phyloP scores from a whole-genome alignment of 768 basidiomycete species.

The Fistulinella prunicolor region DNA sequence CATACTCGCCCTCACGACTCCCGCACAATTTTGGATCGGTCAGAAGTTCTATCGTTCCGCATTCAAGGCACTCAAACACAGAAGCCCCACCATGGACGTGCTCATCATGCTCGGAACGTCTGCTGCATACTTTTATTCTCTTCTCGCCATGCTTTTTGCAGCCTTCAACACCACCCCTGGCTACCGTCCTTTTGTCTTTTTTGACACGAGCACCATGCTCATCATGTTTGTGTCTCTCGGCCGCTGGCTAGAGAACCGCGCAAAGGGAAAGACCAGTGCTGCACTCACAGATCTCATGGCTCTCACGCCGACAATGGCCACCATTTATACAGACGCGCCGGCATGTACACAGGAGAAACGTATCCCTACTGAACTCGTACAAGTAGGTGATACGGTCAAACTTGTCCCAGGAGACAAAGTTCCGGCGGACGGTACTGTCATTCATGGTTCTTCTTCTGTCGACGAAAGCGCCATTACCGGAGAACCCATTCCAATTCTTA shows the following conservation, averaged over 20 bases:
- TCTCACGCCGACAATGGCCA: conserved; percentile 92
- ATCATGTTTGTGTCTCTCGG: conserved; percentile 97
- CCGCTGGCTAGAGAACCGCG: conserved; percentile 92
- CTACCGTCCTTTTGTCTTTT: conserved; percentile 86
- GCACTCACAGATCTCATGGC: conserved; percentile 96
- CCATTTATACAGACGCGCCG: conserved; percentile 86
- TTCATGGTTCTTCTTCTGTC: conserved; percentile 80
- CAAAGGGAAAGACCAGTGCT: conserved; percentile 95
- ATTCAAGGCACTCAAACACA: conserved; percentile 87
- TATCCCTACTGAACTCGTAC: conserved; percentile 91
- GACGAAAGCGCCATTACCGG: conserved; percentile 98
- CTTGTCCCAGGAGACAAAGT: conserved; percentile 96
- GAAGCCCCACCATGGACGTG: conserved; percentile 95
- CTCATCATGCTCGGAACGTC: conserved; percentile 94
- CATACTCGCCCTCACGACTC: conserved; percentile 74
- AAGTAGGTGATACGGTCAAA: conserved; percentile 91
- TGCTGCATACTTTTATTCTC: conserved; percentile 89
- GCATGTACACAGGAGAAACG: conserved; percentile 81
- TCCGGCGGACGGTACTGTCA: conserved; percentile 90
- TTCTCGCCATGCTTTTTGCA: conserved; percentile 65
- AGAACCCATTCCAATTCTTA: conserved; percentile 85
- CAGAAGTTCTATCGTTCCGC: conserved; percentile 84
- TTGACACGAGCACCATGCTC: conserved; percentile 99
- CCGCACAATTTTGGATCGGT: conserved; percentile 92
- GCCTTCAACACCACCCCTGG: conserved; percentile 59